Conservation (phyloP, 2,329 filamentous ascomycete species). For the Epichloe typhina region DNA sequence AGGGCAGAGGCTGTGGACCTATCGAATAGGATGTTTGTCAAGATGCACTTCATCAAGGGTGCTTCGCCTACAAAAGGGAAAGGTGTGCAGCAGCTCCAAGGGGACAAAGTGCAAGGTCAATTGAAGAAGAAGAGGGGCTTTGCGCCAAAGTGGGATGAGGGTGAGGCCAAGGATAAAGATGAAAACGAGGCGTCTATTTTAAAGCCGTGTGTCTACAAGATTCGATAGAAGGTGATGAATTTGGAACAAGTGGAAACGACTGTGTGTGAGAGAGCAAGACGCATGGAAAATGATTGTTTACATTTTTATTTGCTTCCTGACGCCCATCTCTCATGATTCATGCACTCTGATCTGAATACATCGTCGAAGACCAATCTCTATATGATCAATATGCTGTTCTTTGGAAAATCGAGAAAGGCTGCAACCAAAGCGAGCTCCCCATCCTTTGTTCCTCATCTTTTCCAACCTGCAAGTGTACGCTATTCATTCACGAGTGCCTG, state of each 20-base stretch:
- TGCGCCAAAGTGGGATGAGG: slow-evolving; percentile 35
- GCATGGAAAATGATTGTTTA: not conserved
- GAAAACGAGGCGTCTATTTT: slow-evolving; percentile 53
- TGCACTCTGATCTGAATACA: not conserved
- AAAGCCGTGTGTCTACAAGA: slow-evolving; percentile 95
- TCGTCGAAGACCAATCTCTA: not conserved
- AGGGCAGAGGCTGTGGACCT: slow-evolving; percentile 55
- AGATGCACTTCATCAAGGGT: slow-evolving; percentile 89
- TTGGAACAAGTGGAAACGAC: not conserved
- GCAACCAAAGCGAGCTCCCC: not conserved
- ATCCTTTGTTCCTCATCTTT: not conserved
- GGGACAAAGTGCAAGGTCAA: slow-evolving; percentile 14
- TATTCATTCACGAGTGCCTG: not conserved
- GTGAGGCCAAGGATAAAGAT: slow-evolving; percentile 44
- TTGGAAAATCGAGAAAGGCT: not conserved
- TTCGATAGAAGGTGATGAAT: slow-evolving; percentile 38
- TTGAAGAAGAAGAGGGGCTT: slow-evolving; percentile 45
- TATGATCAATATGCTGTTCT: not conserved
- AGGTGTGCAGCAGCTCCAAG: slow-evolving; percentile 42
- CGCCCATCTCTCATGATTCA: not conserved
- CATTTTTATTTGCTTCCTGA: not conserved
- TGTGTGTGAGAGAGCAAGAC: not conserved
- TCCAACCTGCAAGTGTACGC: not conserved
- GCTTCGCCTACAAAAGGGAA: slow-evolving; percentile 64
- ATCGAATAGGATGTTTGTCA: slow-evolving; percentile 95